Evolutionary conservation across 768 basidiomycete species (phyloP), one percentile per base, ranked within the genome.

Genomic region (Auriscalpium microsporum): DNA sequence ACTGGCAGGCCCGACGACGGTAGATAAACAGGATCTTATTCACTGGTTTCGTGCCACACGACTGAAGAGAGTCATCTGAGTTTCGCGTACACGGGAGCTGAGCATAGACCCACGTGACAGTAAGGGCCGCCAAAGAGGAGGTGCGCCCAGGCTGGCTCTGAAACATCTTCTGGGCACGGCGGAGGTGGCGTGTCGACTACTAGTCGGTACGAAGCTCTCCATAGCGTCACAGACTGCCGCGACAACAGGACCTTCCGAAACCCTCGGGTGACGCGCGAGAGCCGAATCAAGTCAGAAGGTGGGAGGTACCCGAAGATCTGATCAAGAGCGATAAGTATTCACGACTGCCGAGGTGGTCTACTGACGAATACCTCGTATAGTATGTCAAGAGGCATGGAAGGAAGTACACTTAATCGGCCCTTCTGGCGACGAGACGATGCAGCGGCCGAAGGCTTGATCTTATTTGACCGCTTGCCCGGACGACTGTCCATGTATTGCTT

Each of bases 241-340:
- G 63, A 59, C 45, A 67, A 50, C 10, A 73, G 61, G n/a, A 66
- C 54, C 5, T 23, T 23, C 16, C 71, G 69, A 33, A 72, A 62
- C 1, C 33, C 51, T 46, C 64, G 67, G 50, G 54, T 69, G 8
- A 66, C 66, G 45, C 69, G 65, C 11, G 63, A 54, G 5, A 73
- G 63, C 16, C 52, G 33, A 40, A 72, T 55, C 13, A 73, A 55
- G 57, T 72, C 72, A 10, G 57, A 35, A 8, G 72, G 72, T 4
- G 48, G 53, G 11, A 73, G 62, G 38, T 65, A 61, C 0, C 45
- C 45, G 38, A 66, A 64, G 28, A 72, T 67, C 72, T 69, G 16
- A 3, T 28, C 28, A 6, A 6, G 3, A 13, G 55, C 46, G 51
- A n/a, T 16, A 1, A 11, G 48, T 10, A 14, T 46, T 10, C 21